Conservation (phyloP, 2,329 filamentous ascomycete species). For the Neonectria neomacrospora region DNA sequence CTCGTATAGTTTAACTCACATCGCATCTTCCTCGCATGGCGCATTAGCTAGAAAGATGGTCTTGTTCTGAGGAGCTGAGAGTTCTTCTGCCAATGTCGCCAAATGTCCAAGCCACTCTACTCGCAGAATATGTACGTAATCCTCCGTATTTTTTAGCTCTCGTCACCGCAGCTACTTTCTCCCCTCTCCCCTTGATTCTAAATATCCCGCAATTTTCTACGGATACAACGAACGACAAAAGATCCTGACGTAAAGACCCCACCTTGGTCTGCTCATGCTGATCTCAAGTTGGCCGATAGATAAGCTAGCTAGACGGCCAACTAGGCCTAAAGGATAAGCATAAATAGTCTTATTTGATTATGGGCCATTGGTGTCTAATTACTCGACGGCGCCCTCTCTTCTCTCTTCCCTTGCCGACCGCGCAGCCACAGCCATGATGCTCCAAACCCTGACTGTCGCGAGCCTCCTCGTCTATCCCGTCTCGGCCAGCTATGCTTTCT, state of each 20-base stretch:
- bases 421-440: background rate
- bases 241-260: background rate
- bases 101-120: no score
- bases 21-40: no score
- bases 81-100: no score
- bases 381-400: background rate
- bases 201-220: background rate
- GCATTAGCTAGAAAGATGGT: no score
- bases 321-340: background rate
- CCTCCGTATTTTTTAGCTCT: background rate
- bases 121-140: no score
- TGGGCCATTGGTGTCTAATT: no score
- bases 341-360: background rate
- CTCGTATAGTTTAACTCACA: no score
- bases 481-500: constrained; percentile 57
- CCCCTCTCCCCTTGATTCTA: background rate
- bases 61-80: no score
- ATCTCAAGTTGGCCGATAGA: background rate
- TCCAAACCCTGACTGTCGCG: constrained; percentile 6
- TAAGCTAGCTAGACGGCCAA: no score
- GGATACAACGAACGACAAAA: background rate
- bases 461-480: constrained; percentile 28
- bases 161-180: background rate
- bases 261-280: background rate
- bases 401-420: background rate